Percentiles rank a stretch among this genome's conserved stretches.
phyloP scores from a whole-genome alignment of 2,329 filamentous ascomycete genomes.

The Penicillium janthinellum region DNA sequence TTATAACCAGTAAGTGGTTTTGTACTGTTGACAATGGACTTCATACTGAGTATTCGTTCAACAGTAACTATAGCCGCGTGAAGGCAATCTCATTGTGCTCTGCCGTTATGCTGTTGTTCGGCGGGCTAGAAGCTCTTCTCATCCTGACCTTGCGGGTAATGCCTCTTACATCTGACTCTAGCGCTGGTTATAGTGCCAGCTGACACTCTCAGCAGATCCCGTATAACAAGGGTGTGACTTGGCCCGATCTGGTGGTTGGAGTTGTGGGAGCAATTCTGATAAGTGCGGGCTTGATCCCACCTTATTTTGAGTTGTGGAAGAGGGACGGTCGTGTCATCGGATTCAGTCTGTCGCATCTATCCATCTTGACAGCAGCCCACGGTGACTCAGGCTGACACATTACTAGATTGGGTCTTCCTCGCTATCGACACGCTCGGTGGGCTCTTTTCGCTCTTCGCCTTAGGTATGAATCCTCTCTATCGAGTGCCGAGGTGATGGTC shows the following conservation, averaged over 20 bases:
- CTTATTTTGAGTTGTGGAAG: slow-evolving; percentile 65
- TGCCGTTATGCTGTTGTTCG: slow-evolving; percentile 49
- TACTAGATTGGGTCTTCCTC: slow-evolving; percentile 58
- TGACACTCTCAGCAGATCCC: slow-evolving; percentile 42
- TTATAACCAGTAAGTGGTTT: slow-evolving; percentile 49
- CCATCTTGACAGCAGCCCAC: neutral
- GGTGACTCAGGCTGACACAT: neutral
- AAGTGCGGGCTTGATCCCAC: slow-evolving; percentile 59
- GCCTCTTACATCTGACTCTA: neutral
- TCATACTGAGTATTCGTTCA: neutral
- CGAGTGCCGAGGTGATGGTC: neutral
- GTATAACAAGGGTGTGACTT: slow-evolving; percentile 56
- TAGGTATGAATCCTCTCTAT: slow-evolving; percentile 47
- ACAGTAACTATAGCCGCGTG: slow-evolving; percentile 45
- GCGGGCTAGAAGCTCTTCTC: slow-evolving; percentile 57
- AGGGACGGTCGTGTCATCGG: slow-evolving; percentile 63
- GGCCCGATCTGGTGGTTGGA: slow-evolving; percentile 59
- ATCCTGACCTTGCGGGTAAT: slow-evolving; percentile 59
- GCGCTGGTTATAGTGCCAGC: neutral
- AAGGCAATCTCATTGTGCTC: slow-evolving; percentile 50
- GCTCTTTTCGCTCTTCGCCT: slow-evolving; percentile 64
- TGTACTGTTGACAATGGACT: neutral
- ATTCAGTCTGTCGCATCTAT: slow-evolving; percentile 49
- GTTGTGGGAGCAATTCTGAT: slow-evolving; percentile 61
- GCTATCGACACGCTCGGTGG: slow-evolving; percentile 63